Evolutionary conservation across 495 filamentous ascomycete genomes (phyloP).

Genomic region (Xylaria acuta): DNA sequence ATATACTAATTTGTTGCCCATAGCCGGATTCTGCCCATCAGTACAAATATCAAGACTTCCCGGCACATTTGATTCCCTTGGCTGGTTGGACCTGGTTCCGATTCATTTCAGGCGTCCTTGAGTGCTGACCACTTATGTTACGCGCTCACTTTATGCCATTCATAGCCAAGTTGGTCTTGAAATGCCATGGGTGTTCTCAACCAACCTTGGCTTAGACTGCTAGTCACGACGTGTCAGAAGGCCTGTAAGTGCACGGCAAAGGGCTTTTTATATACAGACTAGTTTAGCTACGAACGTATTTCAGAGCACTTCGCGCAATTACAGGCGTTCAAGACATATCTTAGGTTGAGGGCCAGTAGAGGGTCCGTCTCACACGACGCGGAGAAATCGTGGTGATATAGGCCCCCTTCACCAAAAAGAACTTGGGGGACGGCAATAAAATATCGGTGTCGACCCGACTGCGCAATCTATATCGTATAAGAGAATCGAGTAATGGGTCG

Average conservation of each 20-base stretch:
- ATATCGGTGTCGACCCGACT: neutral
- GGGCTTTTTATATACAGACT: neutral
- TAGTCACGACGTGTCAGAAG: neutral
- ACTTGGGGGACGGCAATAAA: neutral
- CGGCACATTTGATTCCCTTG: neutral
- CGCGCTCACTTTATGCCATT: neutral
- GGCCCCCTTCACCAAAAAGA: neutral
- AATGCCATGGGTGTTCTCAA: neutral
- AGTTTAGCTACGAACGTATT: neutral
- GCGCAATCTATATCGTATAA: neutral
- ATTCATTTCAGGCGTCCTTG: neutral
- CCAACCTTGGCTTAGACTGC: neutral
- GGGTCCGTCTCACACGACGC: neutral
- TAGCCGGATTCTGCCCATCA: neutral
- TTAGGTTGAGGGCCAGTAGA: neutral
- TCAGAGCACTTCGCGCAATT: neutral
- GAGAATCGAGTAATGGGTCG: neutral
- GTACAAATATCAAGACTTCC: neutral
- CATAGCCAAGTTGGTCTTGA: neutral
- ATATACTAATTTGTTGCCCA: neutral
- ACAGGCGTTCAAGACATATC: neutral
- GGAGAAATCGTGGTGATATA: neutral
- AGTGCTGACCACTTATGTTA: neutral
- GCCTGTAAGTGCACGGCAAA: neutral
- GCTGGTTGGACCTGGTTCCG: neutral